Percentiles rank a stretch among this genome's conserved stretches.
These are phyloP conservation scores for Dichotomocladium elegans DNA, from an alignment of 371 early-diverging fungal genomes.

Conservation along the genomic window DNA sequence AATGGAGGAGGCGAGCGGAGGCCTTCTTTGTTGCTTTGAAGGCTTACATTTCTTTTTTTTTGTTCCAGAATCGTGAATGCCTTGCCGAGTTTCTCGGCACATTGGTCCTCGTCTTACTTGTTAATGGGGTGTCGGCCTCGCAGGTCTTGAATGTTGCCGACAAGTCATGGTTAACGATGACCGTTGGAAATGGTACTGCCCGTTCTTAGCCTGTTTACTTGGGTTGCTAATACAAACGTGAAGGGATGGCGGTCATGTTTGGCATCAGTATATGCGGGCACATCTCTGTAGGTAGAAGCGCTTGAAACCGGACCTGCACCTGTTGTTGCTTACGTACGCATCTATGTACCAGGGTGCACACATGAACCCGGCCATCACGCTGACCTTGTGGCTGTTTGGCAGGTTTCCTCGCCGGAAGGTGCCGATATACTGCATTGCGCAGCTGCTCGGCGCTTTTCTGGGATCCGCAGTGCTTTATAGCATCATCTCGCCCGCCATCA, in stretches of 20 bases:
- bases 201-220: no score
- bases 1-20: no score
- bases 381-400: slow-evolving; percentile 66
- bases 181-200: slow-evolving; percentile 34
- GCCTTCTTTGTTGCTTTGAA: no score
- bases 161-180: slow-evolving; percentile 35
- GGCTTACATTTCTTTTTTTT: no score
- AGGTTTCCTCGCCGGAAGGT: slow-evolving; percentile 65
- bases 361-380: slow-evolving; percentile 77
- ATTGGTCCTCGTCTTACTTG: slow-evolving; percentile 63
- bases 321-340: no score
- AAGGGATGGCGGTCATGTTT: slow-evolving; percentile 35
- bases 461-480: slow-evolving; percentile 68
- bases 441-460: slow-evolving; percentile 66
- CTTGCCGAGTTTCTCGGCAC: slow-evolving; percentile 86
- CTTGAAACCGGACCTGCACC: no score
- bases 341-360: slow-evolving; percentile 60
- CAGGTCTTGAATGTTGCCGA: slow-evolving; percentile 21
- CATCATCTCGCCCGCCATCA: slow-evolving; percentile 51
- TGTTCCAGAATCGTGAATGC: slow-evolving; percentile 60
- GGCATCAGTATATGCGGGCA: slow-evolving; percentile 68
- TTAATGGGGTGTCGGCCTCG: slow-evolving; percentile 64
- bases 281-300: slow-evolving; percentile 59
- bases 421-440: slow-evolving; percentile 57
- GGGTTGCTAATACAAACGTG: background rate